Evolutionary conservation across 177 flowering plant species (phyloP).

Genomic region (Vitis hybrid): DNA sequence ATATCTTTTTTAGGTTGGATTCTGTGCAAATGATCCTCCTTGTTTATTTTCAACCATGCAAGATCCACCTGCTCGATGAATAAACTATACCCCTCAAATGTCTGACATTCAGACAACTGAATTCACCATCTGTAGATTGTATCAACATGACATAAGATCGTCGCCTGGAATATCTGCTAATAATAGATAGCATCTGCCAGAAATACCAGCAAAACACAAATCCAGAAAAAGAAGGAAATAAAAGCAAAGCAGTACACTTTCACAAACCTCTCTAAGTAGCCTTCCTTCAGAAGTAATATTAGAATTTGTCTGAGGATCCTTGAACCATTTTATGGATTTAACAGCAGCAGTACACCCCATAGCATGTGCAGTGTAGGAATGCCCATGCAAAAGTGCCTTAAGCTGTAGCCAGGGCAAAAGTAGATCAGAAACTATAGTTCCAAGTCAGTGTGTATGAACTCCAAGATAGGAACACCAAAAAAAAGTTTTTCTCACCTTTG

Average conservation of each 20-base stretch:
- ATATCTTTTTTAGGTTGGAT: too few species aligned
- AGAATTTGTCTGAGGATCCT: slow-evolving; percentile 65
- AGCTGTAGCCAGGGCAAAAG: slow-evolving; percentile 52
- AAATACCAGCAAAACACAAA: neutral
- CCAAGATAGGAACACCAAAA: neutral
- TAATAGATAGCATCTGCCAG: neutral
- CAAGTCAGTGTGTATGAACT: neutral
- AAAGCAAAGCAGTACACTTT: neutral
- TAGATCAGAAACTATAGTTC: neutral
- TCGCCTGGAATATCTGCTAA: too few species aligned
- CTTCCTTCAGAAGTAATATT: slow-evolving; percentile 50
- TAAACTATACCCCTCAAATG: too few species aligned
- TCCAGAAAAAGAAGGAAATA: neutral
- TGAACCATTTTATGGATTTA: slow-evolving; percentile 83
- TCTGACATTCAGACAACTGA: too few species aligned
- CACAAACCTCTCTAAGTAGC: slow-evolving; percentile 66
- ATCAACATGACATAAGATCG: too few species aligned
- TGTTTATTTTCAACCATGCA: too few species aligned
- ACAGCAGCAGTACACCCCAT: slow-evolving; percentile 92
- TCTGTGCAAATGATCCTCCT: too few species aligned
- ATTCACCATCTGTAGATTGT: too few species aligned
- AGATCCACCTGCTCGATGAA: too few species aligned
- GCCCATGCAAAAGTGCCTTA: slow-evolving; percentile 92
- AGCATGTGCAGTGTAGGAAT: slow-evolving; percentile 96
- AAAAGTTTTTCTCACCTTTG: neutral